Evolutionary conservation across 176 grass and related monocot genomes (phyloP).

Genomic region (Carex pumila): DNA sequence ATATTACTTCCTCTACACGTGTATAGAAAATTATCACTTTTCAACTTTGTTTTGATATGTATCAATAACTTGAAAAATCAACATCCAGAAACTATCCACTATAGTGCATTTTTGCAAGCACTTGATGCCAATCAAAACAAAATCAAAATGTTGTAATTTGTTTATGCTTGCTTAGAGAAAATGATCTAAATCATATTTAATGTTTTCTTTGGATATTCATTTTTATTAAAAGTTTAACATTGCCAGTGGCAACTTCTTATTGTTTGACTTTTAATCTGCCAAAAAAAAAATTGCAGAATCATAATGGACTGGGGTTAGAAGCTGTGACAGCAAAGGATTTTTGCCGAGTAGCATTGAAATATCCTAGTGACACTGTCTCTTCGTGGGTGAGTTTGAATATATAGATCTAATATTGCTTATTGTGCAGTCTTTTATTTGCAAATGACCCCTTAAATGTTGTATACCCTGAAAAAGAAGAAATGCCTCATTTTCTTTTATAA

Average conservation of each 20-base stretch:
- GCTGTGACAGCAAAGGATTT: conserved; percentile 39
- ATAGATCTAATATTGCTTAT: neutral
- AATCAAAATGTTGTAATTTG: neutral
- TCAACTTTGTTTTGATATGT: neutral
- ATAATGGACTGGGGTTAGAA: conserved; percentile 79
- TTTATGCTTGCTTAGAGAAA: neutral
- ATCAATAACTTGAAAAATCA: neutral
- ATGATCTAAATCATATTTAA: neutral
- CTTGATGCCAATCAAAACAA: neutral
- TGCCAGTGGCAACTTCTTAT: neutral
- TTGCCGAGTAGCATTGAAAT: conserved; percentile 62
- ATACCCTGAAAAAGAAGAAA: neutral
- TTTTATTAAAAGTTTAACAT: neutral
- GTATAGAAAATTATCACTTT: neutral
- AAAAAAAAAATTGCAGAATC: conserved; percentile 38
- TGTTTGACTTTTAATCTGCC: neutral
- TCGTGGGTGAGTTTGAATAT: conserved; percentile 55
- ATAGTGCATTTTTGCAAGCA: neutral
- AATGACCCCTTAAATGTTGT: neutral
- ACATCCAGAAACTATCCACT: neutral
- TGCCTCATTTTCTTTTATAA: neutral
- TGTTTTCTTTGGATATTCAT: neutral
- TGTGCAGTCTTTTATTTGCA: neutral
- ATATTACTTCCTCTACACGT: neutral
- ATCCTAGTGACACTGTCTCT: conserved; percentile 65